Evolutionary conservation across 257 asterid genomes (phyloP).

Genomic region (Nicotiana sylvestris): DNA sequence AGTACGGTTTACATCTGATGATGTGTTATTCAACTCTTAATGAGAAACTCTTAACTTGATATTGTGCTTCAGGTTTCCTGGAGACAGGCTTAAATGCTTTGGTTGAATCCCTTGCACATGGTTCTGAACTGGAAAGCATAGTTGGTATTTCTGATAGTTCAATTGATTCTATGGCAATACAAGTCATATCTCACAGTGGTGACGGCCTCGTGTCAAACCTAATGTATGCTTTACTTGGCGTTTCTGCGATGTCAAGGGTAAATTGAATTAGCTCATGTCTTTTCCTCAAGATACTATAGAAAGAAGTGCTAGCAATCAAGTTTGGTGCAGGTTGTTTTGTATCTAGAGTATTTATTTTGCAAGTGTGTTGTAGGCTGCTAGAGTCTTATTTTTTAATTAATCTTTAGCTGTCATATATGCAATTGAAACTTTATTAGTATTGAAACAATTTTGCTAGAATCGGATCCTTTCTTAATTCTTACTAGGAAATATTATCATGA

Average conservation of each 20-base stretch:
- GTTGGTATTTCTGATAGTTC: conserved; percentile 49
- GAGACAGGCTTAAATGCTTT: conserved; percentile 61
- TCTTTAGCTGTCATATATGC: neutral
- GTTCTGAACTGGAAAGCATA: conserved; percentile 41
- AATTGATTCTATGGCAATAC: conserved; percentile 58
- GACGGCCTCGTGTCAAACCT: conserved; percentile 81
- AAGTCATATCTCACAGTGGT: conserved; percentile 62
- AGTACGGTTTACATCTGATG: neutral
- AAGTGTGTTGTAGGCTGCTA: neutral
- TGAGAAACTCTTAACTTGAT: conserved; percentile 6
- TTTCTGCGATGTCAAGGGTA: conserved; percentile 96
- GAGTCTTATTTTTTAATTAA: conserved; percentile 2
- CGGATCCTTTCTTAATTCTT: neutral
- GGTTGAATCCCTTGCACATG: conserved; percentile 43
- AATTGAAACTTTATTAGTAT: neutral
- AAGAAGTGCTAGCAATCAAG: conserved; percentile 4
- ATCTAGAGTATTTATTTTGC: neutral
- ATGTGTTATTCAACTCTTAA: neutral
- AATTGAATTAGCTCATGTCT: conserved; percentile 28
- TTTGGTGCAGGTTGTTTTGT: conserved; percentile 6
- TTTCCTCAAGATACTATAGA: neutral
- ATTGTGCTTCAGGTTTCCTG: conserved; percentile 51
- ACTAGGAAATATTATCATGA: neutral
- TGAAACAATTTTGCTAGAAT: conserved; percentile 3
- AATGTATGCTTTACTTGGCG: conserved; percentile 86